A percentile compares a stretch with the other conserved stretches of the same genome.
Evolutionary conservation across 108 stramenopile species (phyloP).

Genomic region (Fistulifera solaris): DNA sequence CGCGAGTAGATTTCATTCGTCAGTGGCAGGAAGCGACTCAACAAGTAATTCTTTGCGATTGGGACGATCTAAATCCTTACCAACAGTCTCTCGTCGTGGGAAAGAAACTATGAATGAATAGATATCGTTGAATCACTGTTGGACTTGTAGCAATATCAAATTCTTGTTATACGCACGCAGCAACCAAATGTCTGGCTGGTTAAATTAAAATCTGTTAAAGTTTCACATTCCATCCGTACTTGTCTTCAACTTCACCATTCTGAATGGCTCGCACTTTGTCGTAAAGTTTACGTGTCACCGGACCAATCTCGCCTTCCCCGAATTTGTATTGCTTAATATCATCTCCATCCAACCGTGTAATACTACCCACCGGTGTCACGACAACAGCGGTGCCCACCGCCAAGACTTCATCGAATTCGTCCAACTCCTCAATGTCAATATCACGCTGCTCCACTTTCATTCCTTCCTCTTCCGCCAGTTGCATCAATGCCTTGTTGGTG

Average conservation of each 20-base stretch:
- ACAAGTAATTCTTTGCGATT: too few species aligned
- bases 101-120: too few species aligned
- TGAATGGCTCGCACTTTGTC: constrained; percentile 85
- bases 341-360: constrained; percentile 53
- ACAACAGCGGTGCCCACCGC: constrained; percentile 98
- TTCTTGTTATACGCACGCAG: too few species aligned
- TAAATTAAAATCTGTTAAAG: constrained; percentile 13
- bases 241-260: constrained; percentile 88
- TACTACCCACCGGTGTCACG: constrained; percentile 86
- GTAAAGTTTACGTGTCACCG: constrained; percentile 77
- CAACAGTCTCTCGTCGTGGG: too few species aligned
- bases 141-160: too few species aligned
- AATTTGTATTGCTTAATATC: constrained; percentile 57
- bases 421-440: constrained; percentile 73
- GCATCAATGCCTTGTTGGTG: constrained; percentile 96
- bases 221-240: constrained; percentile 82
- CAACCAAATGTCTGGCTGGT: too few species aligned
- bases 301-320: constrained; percentile 69
- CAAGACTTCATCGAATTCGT: constrained; percentile 86
- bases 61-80: too few species aligned
- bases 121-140: too few species aligned
- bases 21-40: too few species aligned
- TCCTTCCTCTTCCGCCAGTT: constrained; percentile 86
- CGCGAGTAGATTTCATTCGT: too few species aligned
- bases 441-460: constrained; percentile 83